Percentiles rank a stretch among this genome's conserved stretches.
phyloP scores from a whole-genome alignment of 2,329 filamentous ascomycete genomes.

The Alternaria postmessia region DNA sequence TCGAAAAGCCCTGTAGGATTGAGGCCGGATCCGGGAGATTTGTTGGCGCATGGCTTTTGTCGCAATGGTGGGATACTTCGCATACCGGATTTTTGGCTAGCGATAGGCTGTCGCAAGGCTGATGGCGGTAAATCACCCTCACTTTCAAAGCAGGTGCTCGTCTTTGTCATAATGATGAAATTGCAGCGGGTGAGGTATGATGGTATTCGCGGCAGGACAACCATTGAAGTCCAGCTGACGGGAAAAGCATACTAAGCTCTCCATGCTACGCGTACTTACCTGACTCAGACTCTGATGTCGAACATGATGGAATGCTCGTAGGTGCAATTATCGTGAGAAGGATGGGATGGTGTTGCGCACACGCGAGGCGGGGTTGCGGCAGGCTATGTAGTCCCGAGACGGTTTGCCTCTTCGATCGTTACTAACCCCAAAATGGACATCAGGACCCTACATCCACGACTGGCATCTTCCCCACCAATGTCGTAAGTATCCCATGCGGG shows the following conservation, averaged over 20 bases:
- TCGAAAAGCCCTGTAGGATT: conserved; percentile 17
- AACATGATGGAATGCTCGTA: not conserved
- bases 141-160: conserved; percentile 8
- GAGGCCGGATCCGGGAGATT: not conserved
- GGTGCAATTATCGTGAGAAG: conserved; percentile 1
- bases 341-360: conserved; percentile 14
- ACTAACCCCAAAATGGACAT: conserved; percentile 35
- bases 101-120: conserved; percentile 12
- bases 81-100: conserved; percentile 4
- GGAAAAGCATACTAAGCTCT: conserved; percentile 16
- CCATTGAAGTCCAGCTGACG: conserved; percentile 1
- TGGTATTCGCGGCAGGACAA: conserved; percentile 10
- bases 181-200: conserved; percentile 6
- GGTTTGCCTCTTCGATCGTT: conserved; percentile 16
- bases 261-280: conserved; percentile 13
- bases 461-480: conserved; percentile 39
- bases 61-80: conserved; percentile 9
- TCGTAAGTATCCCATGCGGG: conserved; percentile 37
- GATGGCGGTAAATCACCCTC: conserved; percentile 15
- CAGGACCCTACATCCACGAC: conserved; percentile 38
- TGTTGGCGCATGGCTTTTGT: conserved; percentile 19
- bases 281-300: not conserved
- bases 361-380: conserved; percentile 37
- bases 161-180: conserved; percentile 5
- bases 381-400: conserved; percentile 29